These are phyloP conservation scores for Aulographum hederae DNA, from an alignment of 2,329 filamentous ascomycete genomes.

Conservation along the genomic window DNA sequence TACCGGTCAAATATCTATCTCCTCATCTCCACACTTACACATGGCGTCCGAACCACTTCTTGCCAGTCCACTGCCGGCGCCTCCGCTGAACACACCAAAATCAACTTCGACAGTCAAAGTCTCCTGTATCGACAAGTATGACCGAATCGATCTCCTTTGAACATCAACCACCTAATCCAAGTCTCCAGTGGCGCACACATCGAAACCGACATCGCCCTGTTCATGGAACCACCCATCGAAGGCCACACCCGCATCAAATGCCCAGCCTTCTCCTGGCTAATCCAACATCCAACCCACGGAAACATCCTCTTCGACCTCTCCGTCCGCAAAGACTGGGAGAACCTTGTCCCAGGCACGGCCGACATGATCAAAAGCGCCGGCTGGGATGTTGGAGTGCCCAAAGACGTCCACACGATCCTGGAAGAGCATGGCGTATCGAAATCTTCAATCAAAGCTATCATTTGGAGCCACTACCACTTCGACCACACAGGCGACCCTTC, in stretches of 20 bases:
- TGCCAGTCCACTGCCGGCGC: neutral
- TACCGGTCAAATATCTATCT: too few relatives aligned
- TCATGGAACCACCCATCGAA: conserved; percentile 20
- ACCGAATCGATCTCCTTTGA: neutral
- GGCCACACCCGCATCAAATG: conserved; percentile 17
- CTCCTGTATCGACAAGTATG: neutral
- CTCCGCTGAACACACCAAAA: neutral
- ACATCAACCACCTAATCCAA: neutral
- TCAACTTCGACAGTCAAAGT: neutral
- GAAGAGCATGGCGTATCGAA: conserved; percentile 14
- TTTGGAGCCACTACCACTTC: conserved; percentile 23
- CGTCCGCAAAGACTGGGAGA: conserved; percentile 26
- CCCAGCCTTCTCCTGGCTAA: conserved; percentile 28
- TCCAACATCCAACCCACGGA: conserved; percentile 24
- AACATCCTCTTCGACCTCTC: conserved; percentile 29
- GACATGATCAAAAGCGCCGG: conserved; percentile 14
- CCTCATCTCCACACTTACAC: too few relatives aligned
- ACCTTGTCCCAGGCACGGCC: conserved; percentile 14
- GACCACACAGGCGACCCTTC: conserved; percentile 35
- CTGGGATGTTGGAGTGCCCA: conserved; percentile 20
- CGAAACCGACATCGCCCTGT: too few relatives aligned
- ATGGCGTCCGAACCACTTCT: too few relatives aligned
- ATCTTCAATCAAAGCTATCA: conserved; percentile 17
- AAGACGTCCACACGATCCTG: conserved; percentile 23
- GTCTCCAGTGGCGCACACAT: too few relatives aligned